These are phyloP conservation scores for Camellia japonica DNA, from an alignment of 148 eudicot species.

Conservation along the genomic window DNA sequence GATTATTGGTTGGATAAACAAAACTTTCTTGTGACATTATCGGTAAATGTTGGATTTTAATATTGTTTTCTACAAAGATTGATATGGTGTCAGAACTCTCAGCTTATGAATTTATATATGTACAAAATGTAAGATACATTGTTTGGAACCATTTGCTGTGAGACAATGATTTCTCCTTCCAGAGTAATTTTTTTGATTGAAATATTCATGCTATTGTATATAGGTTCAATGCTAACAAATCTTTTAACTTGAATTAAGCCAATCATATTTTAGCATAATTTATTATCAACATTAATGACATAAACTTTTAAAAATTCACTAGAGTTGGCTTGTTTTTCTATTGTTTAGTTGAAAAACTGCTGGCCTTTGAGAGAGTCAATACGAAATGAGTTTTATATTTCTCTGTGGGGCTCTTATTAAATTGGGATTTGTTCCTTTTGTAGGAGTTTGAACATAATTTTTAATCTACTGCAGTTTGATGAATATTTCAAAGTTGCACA, in stretches of 20 bases:
- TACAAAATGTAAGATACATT: no score
- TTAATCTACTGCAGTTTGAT: not conserved
- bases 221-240: not conserved
- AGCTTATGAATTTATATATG: not conserved
- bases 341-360: not conserved
- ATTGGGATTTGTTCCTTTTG: slow-evolving; percentile 23
- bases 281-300: not conserved
- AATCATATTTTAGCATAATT: not conserved
- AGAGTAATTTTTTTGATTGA: no score
- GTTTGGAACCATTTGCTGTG: not conserved
- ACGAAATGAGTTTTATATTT: not conserved
- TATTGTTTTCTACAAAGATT: slow-evolving; percentile 11
- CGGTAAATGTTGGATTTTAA: not conserved
- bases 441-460: slow-evolving; percentile 19
- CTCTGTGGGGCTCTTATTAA: slow-evolving; percentile 6
- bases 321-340: not conserved
- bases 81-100: slow-evolving; percentile 7
- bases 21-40: not conserved
- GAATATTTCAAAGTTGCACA: slow-evolving; percentile 17
- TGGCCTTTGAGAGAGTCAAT: slow-evolving; percentile 9
- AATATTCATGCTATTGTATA: not conserved
- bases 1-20: not conserved
- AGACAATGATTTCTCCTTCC: slow-evolving; percentile 20
- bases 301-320: not conserved
- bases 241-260: not conserved